Conservation (phyloP, 148 eudicot species). For the Pouteria glomerata region DNA sequence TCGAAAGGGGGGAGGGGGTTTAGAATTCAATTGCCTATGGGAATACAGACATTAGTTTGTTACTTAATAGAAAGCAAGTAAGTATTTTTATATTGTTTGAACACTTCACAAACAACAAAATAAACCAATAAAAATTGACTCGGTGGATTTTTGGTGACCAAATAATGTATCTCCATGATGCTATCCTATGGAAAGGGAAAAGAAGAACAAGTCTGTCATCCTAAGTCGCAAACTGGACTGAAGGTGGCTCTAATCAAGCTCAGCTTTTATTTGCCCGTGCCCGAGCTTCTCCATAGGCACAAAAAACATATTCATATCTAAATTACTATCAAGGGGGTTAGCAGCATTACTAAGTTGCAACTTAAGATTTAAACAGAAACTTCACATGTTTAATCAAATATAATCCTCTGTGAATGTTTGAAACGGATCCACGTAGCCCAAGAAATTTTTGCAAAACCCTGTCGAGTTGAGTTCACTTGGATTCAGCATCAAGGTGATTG, state of each 20-base stretch:
- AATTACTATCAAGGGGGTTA: no score
- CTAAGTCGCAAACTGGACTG: no score
- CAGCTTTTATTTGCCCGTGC: no score
- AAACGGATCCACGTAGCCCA: background rate
- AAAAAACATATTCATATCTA: no score
- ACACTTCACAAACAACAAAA: background rate
- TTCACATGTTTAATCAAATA: background rate
- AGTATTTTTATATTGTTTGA: background rate
- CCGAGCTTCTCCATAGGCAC: no score
- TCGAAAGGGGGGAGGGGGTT: background rate
- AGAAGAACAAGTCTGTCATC: background rate
- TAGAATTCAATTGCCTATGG: background rate
- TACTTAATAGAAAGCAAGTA: background rate
- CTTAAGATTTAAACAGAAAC: no score
- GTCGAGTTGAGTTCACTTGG: background rate
- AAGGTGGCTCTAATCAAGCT: no score
- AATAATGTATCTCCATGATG: background rate
- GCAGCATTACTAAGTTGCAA: no score
- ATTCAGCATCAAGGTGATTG: background rate
- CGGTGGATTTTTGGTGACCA: background rate
- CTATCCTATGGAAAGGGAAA: background rate
- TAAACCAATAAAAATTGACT: background rate
- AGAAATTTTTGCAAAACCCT: background rate
- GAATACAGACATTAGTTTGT: background rate
- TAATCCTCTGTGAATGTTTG: background rate